Conservation (phyloP, 108 stramenopile species). For the Nitzschia inconspicua region DNA sequence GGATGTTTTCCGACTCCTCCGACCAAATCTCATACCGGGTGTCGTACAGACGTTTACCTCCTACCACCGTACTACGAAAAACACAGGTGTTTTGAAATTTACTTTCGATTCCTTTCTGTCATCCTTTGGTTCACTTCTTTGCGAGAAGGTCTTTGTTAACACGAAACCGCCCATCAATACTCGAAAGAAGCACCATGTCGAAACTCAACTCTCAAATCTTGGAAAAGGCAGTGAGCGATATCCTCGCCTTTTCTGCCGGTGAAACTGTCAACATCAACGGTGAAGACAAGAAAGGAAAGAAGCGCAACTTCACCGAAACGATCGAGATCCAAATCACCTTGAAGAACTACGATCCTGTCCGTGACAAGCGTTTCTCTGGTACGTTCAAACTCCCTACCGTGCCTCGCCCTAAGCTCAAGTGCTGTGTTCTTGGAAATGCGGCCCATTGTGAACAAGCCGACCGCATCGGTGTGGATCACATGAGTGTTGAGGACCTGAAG, state of each 20-base stretch:
- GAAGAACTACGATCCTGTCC: constrained; percentile 99
- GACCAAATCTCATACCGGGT: no score
- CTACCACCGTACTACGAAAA: no score
- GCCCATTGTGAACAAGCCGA: constrained; percentile 99
- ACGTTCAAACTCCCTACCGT: constrained; percentile 97
- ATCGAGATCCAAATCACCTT: constrained; percentile 96
- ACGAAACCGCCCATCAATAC: no score
- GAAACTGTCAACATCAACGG: constrained; percentile 41
- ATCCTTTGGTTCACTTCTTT: no score
- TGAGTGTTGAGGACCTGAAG: constrained; percentile 99
- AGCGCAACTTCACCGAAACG: constrained; percentile 99
- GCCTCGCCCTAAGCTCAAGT: constrained; percentile 95
- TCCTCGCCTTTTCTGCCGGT: constrained; percentile 49
- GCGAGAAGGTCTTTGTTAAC: no score
- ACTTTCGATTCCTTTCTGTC: no score
- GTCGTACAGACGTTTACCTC: no score
- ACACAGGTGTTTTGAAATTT: background rate
- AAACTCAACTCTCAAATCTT: constrained; percentile 86
- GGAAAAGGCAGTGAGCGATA: constrained; percentile 56
- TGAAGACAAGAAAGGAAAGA: constrained; percentile 91
- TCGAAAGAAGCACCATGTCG: constrained; percentile 58
- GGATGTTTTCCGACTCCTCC: no score
- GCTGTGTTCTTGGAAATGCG: constrained; percentile 98
- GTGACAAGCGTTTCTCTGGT: constrained; percentile 99
- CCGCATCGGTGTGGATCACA: constrained; percentile 95